Conservation (phyloP, 225 moss, liverwort and hornwort genomes). For the Anthoceros angustus region DNA sequence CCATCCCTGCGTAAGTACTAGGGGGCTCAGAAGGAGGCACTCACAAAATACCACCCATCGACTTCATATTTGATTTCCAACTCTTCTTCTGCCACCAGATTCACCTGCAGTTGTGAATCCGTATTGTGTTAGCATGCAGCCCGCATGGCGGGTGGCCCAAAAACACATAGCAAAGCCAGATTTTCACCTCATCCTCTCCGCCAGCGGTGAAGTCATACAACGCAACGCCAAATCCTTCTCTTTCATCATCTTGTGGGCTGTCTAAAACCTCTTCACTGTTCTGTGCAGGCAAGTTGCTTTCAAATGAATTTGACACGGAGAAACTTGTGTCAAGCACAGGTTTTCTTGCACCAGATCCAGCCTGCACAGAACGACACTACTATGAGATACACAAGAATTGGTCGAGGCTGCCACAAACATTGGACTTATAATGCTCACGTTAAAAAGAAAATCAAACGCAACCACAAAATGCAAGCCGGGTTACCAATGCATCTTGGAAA, state of each 20-base stretch:
- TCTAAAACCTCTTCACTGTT: constrained; percentile 36
- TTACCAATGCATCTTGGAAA: neutral
- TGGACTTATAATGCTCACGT: neutral
- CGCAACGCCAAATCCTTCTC: constrained; percentile 73
- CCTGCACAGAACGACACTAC: no score
- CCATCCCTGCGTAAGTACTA: neutral
- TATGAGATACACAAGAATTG: neutral
- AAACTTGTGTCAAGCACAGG: neutral
- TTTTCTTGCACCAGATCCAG: neutral
- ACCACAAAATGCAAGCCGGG: neutral
- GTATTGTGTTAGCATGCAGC: neutral
- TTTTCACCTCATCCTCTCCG: constrained; percentile 84
- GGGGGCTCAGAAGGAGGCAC: constrained; percentile 11
- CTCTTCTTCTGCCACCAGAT: constrained; percentile 72
- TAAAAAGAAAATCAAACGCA: neutral
- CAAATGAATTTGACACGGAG: neutral
- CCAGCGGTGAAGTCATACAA: constrained; percentile 87
- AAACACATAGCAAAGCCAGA: neutral
- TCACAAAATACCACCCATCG: constrained; percentile 94
- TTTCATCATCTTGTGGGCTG: constrained; percentile 36
- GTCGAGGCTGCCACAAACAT: neutral
- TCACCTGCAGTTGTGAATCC: constrained; percentile 36
- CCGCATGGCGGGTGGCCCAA: neutral
- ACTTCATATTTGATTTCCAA: constrained; percentile 98
- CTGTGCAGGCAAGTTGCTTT: constrained; percentile 17